phyloP scores from a whole-genome alignment of 2,329 filamentous ascomycete genomes.

The Cladosporium oxysporum region DNA sequence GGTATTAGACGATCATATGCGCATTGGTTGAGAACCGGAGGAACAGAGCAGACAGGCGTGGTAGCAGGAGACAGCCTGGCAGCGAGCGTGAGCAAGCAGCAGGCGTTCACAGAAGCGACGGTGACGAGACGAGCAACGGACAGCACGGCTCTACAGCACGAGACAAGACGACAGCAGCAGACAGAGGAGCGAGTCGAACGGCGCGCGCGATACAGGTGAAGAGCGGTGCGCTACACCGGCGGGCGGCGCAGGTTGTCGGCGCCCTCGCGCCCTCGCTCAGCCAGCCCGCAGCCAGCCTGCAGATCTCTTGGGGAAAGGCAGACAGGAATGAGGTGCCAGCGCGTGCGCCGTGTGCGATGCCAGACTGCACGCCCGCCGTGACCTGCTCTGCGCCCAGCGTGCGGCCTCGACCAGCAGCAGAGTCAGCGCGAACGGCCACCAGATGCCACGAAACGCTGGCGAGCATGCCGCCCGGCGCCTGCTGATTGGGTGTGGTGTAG shows the following conservation, averaged over 20 bases:
- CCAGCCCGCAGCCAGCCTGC: conserved; percentile 10
- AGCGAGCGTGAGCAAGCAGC: conserved; percentile 1
- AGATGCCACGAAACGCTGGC: conserved; percentile 11
- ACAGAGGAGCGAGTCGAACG: background rate
- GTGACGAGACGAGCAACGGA: conserved; percentile 2
- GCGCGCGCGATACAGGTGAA: conserved; percentile 11
- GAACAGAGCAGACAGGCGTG: background rate
- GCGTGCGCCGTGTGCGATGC: conserved; percentile 14
- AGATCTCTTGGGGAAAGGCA: conserved; percentile 11
- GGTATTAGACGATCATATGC: background rate
- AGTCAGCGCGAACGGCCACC: background rate
- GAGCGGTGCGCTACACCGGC: conserved; percentile 4
- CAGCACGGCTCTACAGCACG: conserved; percentile 9
- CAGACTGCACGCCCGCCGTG: conserved; percentile 8
- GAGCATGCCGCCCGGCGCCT: conserved; percentile 4
- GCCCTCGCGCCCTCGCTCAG: conserved; percentile 11
- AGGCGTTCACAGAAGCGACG: background rate
- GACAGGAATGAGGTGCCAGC: conserved; percentile 7
- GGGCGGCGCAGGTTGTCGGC: conserved; percentile 9
- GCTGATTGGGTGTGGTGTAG: background rate
- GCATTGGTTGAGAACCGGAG: conserved; percentile 1
- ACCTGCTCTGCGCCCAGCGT: background rate
- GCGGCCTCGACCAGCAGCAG: background rate
- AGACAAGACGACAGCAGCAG: background rate
- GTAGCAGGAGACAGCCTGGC: background rate